Percentiles rank a stretch among this genome's conserved stretches.
phyloP scores from a whole-genome alignment of 2,329 filamentous ascomycete species.

The Aspergillus tubingensis region DNA sequence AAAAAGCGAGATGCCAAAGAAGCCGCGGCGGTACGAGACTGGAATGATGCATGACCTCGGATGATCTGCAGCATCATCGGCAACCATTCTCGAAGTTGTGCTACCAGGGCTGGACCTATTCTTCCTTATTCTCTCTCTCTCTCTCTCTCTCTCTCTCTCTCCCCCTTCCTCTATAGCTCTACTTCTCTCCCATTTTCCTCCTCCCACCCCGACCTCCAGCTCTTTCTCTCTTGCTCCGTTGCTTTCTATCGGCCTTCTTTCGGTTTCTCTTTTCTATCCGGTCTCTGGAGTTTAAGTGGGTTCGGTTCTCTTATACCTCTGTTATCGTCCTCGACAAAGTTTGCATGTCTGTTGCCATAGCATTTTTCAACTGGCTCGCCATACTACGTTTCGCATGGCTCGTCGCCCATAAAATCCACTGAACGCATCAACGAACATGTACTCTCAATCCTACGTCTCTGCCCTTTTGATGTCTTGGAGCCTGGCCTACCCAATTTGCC shows the following conservation, averaged over 20 bases:
- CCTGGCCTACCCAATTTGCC: background rate
- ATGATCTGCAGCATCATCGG: background rate
- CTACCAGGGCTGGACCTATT: background rate
- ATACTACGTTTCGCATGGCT: background rate
- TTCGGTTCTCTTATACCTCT: too few species aligned
- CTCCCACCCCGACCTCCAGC: too few species aligned
- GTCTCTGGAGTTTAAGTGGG: too few species aligned
- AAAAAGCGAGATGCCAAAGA: slow-evolving; percentile 19
- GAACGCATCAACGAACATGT: background rate
- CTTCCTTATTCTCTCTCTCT: too few species aligned
- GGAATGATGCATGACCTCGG: slow-evolving; percentile 13
- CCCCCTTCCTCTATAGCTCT: too few species aligned
- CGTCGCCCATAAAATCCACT: background rate
- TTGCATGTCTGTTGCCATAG: background rate
- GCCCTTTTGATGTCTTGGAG: background rate
- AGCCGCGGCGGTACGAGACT: slow-evolving; percentile 12
- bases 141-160: background rate
- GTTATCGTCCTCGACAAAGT: too few species aligned
- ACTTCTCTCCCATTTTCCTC: background rate
- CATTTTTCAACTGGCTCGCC: background rate
- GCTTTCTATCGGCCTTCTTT: too few species aligned
- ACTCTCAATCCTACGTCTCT: background rate
- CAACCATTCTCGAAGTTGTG: background rate
- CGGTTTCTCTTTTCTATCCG: too few species aligned
- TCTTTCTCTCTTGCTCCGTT: too few species aligned